Evolutionary conservation across 2,329 filamentous ascomycete species (phyloP).

Genomic region (Colletotrichum navitas): DNA sequence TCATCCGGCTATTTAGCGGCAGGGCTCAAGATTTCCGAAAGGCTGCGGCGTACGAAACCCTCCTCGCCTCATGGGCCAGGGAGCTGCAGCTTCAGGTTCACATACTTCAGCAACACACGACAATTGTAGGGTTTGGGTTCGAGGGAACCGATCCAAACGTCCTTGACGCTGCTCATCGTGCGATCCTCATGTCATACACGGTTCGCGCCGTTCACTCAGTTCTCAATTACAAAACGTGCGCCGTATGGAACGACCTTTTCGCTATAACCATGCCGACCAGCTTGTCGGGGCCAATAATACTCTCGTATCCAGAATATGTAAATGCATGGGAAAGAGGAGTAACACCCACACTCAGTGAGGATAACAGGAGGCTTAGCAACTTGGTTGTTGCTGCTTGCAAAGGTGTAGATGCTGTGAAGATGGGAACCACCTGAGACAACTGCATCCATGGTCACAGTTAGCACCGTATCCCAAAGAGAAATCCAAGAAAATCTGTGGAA

Average conservation of each 20-base stretch:
- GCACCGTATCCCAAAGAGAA: rapidly evolving
- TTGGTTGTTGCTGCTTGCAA: slow-evolving; percentile 25
- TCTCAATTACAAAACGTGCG: slow-evolving; percentile 14
- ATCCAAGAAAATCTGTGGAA: neutral
- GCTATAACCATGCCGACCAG: slow-evolving; percentile 9
- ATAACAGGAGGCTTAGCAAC: slow-evolving; percentile 17
- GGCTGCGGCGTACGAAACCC: slow-evolving; percentile 6
- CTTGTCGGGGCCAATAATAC: neutral
- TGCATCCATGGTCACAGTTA: too few species aligned
- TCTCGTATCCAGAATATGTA: slow-evolving; percentile 25
- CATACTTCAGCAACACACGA: neutral
- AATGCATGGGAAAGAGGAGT: slow-evolving; percentile 6
- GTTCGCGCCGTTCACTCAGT: slow-evolving; percentile 24
- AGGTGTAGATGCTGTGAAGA: slow-evolving; percentile 14
- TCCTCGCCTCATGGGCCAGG: slow-evolving; percentile 22
- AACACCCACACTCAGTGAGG: neutral
- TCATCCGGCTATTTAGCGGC: slow-evolving; percentile 23
- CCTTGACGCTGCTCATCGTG: slow-evolving; percentile 14
- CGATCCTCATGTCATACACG: slow-evolving; percentile 22
- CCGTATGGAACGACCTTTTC: slow-evolving; percentile 23
- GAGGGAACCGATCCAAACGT: neutral
- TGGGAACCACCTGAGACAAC: neutral
- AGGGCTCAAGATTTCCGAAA: neutral
- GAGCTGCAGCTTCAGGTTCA: slow-evolving; percentile 23
- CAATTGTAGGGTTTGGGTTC: neutral